phyloP scores from a whole-genome alignment of 1,284 basidiomycete species.

The Mycosarcoma mackinlayi region DNA sequence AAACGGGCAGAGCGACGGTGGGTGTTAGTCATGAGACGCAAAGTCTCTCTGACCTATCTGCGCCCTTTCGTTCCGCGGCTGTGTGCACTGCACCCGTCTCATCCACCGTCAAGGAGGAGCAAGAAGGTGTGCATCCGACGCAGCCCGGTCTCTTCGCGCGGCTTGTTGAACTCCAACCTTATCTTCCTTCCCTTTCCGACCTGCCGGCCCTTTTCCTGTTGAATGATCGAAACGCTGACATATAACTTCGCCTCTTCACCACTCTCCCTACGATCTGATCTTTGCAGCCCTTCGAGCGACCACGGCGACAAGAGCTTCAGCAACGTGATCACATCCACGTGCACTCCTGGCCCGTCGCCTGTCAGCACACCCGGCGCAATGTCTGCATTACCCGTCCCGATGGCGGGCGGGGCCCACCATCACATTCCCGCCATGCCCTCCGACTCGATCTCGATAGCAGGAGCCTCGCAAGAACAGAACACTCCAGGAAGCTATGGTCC shows the following conservation, averaged over 20 bases:
- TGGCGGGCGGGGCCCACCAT: slow-evolving; percentile 38
- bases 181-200: too few species aligned
- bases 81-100: neutral
- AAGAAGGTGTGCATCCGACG: neutral
- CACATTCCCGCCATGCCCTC: slow-evolving; percentile 32
- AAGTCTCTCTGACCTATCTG: neutral
- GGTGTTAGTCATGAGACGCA: neutral
- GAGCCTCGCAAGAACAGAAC: slow-evolving; percentile 41
- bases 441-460: slow-evolving; percentile 47
- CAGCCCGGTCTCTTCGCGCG: too few species aligned
- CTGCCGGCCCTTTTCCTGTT: too few species aligned
- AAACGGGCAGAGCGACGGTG: neutral
- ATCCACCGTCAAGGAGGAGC: neutral
- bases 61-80: neutral
- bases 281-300: slow-evolving; percentile 28
- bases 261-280: neutral
- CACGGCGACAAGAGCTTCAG: slow-evolving; percentile 39
- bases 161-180: too few species aligned
- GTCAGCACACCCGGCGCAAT: slow-evolving; percentile 48
- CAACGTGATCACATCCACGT: slow-evolving; percentile 56
- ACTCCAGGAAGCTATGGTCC: slow-evolving; percentile 39
- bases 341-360: slow-evolving; percentile 55
- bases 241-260: neutral
- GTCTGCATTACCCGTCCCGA: slow-evolving; percentile 41
- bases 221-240: slow-evolving; percentile 5